Evolutionary conservation across 129 eudicot genomes (phyloP).

Genomic region (Scalesia atractyloides): DNA sequence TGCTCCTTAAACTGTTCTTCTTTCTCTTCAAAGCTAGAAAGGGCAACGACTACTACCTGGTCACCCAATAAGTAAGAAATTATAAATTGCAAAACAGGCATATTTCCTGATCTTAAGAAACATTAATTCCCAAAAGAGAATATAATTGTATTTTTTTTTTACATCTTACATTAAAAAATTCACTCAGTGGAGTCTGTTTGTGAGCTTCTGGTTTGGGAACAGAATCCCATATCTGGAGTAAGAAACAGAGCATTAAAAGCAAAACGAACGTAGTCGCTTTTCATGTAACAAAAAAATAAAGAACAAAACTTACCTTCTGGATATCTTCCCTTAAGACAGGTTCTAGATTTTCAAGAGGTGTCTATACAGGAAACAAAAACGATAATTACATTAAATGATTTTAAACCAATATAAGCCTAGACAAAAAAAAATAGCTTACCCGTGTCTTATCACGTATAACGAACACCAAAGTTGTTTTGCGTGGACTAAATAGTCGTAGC

Average conservation of each 20-base stretch:
- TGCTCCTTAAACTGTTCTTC: constrained; percentile 97
- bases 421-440: constrained; percentile 47
- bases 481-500: constrained; percentile 99
- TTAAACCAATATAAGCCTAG: background rate
- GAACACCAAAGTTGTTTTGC: constrained; percentile 95
- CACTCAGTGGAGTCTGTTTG: constrained; percentile 94
- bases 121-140: constrained; percentile 9
- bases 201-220: constrained; percentile 98
- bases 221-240: constrained; percentile 86
- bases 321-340: constrained; percentile 94
- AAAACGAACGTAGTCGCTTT: background rate
- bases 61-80: constrained; percentile 26
- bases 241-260: constrained; percentile 11
- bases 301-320: constrained; percentile 58
- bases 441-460: constrained; percentile 98
- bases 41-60: constrained; percentile 95
- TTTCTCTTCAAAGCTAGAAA: constrained; percentile 93
- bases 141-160: background rate
- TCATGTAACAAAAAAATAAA: background rate
- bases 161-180: constrained; percentile 89
- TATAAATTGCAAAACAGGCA: background rate
- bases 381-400: constrained; percentile 22
- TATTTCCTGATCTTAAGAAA: constrained; percentile 4
- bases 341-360: constrained; percentile 90
- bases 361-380: constrained; percentile 51